A percentile compares a stretch with the other conserved stretches of the same genome.
phyloP scores from a whole-genome alignment of 2,329 filamentous ascomycete species.

The Trichoderma lentiforme region DNA sequence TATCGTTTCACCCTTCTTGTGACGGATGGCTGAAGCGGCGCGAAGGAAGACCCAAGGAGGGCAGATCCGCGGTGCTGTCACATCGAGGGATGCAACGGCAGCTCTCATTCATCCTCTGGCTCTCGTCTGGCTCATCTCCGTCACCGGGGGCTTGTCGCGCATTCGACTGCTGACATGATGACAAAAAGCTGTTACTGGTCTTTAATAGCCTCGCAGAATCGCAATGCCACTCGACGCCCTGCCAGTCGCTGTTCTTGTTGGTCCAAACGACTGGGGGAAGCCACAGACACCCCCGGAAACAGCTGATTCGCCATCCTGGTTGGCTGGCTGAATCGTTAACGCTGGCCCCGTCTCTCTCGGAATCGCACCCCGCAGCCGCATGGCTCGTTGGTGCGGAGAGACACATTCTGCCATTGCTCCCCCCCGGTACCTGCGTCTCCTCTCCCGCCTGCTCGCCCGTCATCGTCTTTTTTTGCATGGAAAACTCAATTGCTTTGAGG shows the following conservation, averaged over 20 bases:
- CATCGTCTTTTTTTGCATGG: neutral
- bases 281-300: slow-evolving; percentile 1
- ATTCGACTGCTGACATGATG: neutral
- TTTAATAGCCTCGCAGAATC: neutral
- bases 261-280: neutral
- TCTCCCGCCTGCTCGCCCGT: neutral
- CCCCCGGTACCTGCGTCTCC: slow-evolving; percentile 13
- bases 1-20: slow-evolving; percentile 1
- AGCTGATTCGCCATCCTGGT: slow-evolving; percentile 10
- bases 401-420: neutral
- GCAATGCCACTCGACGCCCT: neutral
- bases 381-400: slow-evolving; percentile 12
- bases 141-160: neutral
- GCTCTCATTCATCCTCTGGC: neutral
- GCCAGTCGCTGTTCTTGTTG: neutral
- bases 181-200: neutral
- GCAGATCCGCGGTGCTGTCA: neutral
- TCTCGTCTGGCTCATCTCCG: neutral
- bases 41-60: neutral
- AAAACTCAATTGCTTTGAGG: neutral
- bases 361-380: slow-evolving; percentile 11
- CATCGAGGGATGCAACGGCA: neutral
- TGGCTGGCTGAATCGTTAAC: slow-evolving; percentile 12
- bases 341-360: neutral
- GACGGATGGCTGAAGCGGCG: neutral